Evolutionary conservation across 2,329 filamentous ascomycete species (phyloP).

Genomic region (Hymenoscyphus fraxineus): DNA sequence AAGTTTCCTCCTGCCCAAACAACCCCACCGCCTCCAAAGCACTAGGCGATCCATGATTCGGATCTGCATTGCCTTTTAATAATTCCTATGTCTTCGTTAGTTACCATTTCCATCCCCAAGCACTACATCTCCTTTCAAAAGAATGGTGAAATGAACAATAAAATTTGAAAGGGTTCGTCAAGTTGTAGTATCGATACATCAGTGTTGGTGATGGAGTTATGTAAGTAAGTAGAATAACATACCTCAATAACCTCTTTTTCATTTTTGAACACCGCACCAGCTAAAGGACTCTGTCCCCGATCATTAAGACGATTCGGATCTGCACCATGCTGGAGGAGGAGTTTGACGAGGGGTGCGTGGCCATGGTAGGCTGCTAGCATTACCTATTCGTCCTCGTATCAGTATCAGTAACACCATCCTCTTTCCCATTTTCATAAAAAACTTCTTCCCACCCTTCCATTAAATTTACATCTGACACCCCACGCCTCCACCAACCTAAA

Average conservation of each 20-base stretch:
- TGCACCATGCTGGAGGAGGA: slow-evolving; percentile 59
- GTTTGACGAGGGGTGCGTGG: slow-evolving; percentile 54
- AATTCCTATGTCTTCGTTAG: slow-evolving; percentile 34
- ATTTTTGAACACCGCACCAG: slow-evolving; percentile 70
- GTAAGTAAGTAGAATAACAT: slow-evolving; percentile 13
- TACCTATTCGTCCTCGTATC: slow-evolving; percentile 42
- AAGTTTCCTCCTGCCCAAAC: slow-evolving; percentile 51
- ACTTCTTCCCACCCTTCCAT: not conserved
- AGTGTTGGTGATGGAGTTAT: too few species aligned
- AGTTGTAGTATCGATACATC: too few species aligned
- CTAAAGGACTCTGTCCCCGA: slow-evolving; percentile 63
- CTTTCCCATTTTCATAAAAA: not conserved
- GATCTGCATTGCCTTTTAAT: slow-evolving; percentile 51
- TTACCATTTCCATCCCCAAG: not conserved
- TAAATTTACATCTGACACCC: not conserved
- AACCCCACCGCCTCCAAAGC: slow-evolving; percentile 47
- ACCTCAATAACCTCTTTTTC: slow-evolving; percentile 61
- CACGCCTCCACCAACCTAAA: too few species aligned
- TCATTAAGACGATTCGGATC: slow-evolving; percentile 68
- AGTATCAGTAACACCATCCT: not conserved
- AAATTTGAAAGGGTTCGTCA: not conserved
- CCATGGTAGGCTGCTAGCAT: slow-evolving; percentile 73
- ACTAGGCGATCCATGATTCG: slow-evolving; percentile 48
- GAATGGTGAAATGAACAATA: not conserved
- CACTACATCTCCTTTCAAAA: too few species aligned